Conservation (phyloP, 495 filamentous ascomycete genomes). For the Podospora sp. region DNA sequence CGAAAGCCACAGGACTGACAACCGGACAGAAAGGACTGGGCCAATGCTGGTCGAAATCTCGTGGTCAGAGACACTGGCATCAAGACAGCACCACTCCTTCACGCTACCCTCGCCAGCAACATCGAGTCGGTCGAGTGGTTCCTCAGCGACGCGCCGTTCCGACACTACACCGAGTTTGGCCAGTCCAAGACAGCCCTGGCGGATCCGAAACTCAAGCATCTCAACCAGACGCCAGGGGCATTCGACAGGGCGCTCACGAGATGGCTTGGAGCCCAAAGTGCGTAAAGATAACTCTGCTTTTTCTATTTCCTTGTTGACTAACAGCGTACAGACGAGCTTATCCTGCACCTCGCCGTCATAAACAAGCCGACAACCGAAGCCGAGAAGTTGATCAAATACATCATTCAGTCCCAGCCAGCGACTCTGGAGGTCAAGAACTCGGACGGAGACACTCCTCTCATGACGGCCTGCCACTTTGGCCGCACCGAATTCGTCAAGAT, state of each 20-base stretch:
- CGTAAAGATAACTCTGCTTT: conserved; percentile 25
- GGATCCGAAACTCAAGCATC: conserved; percentile 58
- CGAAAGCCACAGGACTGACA: too few species aligned
- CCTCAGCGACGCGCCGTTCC: conserved; percentile 62
- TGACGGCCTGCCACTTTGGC: conserved; percentile 56
- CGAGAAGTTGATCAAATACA: conserved; percentile 58
- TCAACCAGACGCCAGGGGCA: conserved; percentile 56
- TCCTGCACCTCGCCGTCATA: conserved; percentile 67
- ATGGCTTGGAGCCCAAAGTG: conserved; percentile 62
- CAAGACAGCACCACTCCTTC: conserved; percentile 57
- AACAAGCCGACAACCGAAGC: conserved; percentile 41
- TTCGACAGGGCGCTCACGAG: conserved; percentile 60
- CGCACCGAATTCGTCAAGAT: conserved; percentile 57
- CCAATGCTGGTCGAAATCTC: conserved; percentile 52
- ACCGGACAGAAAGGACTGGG: conserved; percentile 51
- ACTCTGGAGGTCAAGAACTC: conserved; percentile 58
- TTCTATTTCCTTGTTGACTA: conserved; percentile 27
- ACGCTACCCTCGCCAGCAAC: conserved; percentile 58
- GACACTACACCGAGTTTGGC: conserved; percentile 66
- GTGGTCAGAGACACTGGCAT: conserved; percentile 27
- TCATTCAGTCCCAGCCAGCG: conserved; percentile 59
- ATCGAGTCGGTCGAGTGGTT: conserved; percentile 71
- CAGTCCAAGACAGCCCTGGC: conserved; percentile 54
- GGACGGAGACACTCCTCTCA: conserved; percentile 62
- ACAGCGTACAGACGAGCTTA: conserved; percentile 54